phyloP scores from a whole-genome alignment of 108 stramenopile species.

The Cylindrotheca closterium region DNA sequence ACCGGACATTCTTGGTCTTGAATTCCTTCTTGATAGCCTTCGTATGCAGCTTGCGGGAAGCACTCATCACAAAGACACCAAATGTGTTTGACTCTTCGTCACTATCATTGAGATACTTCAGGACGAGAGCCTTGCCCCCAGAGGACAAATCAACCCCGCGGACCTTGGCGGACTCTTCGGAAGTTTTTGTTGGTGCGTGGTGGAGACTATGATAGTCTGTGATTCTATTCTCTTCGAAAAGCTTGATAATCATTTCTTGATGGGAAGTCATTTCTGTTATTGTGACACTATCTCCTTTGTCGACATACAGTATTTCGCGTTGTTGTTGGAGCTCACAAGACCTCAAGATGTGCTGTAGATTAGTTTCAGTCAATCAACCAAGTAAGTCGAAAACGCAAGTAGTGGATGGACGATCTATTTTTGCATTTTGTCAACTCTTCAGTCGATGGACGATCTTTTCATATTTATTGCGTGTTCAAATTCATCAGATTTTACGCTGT shows the following conservation, averaged over 20 bases:
- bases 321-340: too few species aligned
- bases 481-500: too few species aligned
- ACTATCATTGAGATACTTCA: not conserved
- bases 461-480: too few species aligned
- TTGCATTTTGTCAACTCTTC: too few species aligned
- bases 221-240: not conserved
- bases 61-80: slow-evolving; percentile 3
- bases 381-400: too few species aligned
- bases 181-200: not conserved
- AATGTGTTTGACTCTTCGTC: not conserved
- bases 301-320: too few species aligned
- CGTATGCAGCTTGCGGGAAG: slow-evolving; percentile 8
- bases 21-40: slow-evolving; percentile 20
- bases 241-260: not conserved
- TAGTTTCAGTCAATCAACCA: too few species aligned
- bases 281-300: too few species aligned
- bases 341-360: too few species aligned
- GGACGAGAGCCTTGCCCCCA: slow-evolving; percentile 10
- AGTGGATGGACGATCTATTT: too few species aligned
- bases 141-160: not conserved
- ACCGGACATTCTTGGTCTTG: slow-evolving; percentile 1
- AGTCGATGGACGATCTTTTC: too few species aligned
- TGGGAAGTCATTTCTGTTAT: not conserved
- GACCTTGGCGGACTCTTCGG: slow-evolving; percentile 12
- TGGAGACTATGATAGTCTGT: not conserved